These are phyloP conservation scores for Sarocladiaceae sp. DNA, from an alignment of 2,329 filamentous ascomycete species.

Conservation along the genomic window DNA sequence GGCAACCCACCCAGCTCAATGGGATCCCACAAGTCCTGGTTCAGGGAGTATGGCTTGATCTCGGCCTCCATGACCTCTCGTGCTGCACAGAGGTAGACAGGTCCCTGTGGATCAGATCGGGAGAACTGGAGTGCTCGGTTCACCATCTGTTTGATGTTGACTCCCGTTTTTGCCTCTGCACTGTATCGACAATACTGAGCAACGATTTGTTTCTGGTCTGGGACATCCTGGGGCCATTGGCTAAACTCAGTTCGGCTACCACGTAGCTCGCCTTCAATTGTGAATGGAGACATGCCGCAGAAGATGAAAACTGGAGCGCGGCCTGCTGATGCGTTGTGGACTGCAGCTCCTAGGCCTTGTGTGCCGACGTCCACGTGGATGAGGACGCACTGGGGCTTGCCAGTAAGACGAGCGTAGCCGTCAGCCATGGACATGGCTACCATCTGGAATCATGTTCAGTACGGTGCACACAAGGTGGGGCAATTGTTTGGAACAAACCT, in stretches of 20 bases:
- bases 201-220: slow-evolving; percentile 76
- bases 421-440: slow-evolving; percentile 82
- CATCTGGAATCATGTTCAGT: slow-evolving; percentile 49
- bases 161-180: slow-evolving; percentile 77
- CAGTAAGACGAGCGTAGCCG: slow-evolving; percentile 69
- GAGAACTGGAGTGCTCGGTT: slow-evolving; percentile 82
- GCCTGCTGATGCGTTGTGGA: slow-evolving; percentile 75
- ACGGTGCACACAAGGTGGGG: not conserved
- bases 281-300: slow-evolving; percentile 72
- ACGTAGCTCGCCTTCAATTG: slow-evolving; percentile 71
- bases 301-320: slow-evolving; percentile 74
- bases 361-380: slow-evolving; percentile 81
- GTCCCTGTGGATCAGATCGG: slow-evolving; percentile 69
- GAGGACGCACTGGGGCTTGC: slow-evolving; percentile 71
- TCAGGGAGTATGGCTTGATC: slow-evolving; percentile 65
- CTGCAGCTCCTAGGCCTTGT: slow-evolving; percentile 70
- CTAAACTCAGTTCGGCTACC: slow-evolving; percentile 80
- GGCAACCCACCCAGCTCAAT: slow-evolving; percentile 62
- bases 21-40: slow-evolving; percentile 66
- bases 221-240: slow-evolving; percentile 82
- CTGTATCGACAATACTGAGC: slow-evolving; percentile 82
- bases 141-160: slow-evolving; percentile 86
- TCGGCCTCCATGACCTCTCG: slow-evolving; percentile 85
- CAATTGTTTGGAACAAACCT: slow-evolving; percentile 42
- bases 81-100: slow-evolving; percentile 74